Evolutionary conservation across 441 rosid species (phyloP), one percentile per base, ranked within the genome.

Genomic region (Flueggea neowawraea): DNA sequence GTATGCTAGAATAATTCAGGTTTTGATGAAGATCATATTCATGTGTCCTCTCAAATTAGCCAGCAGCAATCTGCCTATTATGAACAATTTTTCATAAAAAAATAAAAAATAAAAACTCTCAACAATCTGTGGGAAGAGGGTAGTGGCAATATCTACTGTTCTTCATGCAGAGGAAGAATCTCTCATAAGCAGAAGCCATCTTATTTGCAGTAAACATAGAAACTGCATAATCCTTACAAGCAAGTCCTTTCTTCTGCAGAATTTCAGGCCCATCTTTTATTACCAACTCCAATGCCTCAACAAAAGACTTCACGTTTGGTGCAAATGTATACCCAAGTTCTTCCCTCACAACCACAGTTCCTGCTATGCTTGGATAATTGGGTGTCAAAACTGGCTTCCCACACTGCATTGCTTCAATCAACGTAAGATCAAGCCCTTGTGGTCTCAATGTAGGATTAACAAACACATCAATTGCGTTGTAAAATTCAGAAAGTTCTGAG

Each of bases 121-220:
- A 76, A 71, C 70, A 69, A 70, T 85, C 85, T 63, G 61, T 64
- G 1, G 74, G 61, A 44, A 84, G 78, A 70, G 89, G 86, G 62
- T 80, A 81, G 22, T 43, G 81, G 68, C 89, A 81, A 58, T 64
- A 80, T 67, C 54, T 78, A 49, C 61, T 33, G 59, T 83, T 76
- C 71, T 82, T 84, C 88, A 87, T 83, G 62, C 96, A 80, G 57
- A 82, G 80, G 63, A 86, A 89, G 64, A 89, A 85, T 68, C 93
- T 82, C 76, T 89, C 87, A 66, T 84, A 83, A 57, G 87, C 83
- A 0, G 77, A 80, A 2, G 92, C 86, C 97, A 88, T 90, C 73
- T 82, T 83, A 54, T 65, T 68, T 0, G 93, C 81, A 47, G 84
- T 84, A 43, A 86, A 90, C 87, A 83, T 76, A 0, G 77, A 74